phyloP scores from a whole-genome alignment of 1,284 basidiomycete species.

The Nidula niveotomentosa region DNA sequence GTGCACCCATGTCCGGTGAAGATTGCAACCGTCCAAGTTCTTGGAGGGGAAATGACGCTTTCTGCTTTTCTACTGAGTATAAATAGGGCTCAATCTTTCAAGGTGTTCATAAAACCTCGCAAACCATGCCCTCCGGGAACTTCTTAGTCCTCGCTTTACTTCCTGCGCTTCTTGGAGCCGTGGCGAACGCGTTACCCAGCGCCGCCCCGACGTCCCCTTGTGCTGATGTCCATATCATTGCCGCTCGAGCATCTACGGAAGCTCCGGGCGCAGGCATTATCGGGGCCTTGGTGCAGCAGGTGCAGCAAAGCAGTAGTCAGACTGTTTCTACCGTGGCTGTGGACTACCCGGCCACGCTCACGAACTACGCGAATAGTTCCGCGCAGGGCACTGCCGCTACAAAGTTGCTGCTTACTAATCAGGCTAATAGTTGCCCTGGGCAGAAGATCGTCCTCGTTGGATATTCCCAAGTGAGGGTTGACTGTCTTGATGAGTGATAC shows the following conservation, averaged over 20 bases:
- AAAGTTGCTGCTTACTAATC: constrained; percentile 17
- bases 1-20: too few species aligned
- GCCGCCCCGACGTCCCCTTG: constrained; percentile 20
- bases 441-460: constrained; percentile 28
- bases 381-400: constrained; percentile 20
- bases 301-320: constrained; percentile 20
- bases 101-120: background rate
- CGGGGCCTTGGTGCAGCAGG: constrained; percentile 19
- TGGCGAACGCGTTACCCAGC: constrained; percentile 11
- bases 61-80: too few species aligned
- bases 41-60: too few species aligned
- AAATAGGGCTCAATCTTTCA: background rate
- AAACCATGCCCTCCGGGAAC: constrained; percentile 10
- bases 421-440: constrained; percentile 19
- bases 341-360: constrained; percentile 23
- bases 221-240: constrained; percentile 23
- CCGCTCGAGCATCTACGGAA: constrained; percentile 22
- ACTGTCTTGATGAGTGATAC: background rate
- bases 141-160: constrained; percentile 9
- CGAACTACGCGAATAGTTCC: constrained; percentile 20
- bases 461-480: constrained; percentile 20
- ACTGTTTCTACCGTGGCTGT: constrained; percentile 23
- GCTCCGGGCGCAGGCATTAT: constrained; percentile 22
- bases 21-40: too few species aligned
- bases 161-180: constrained; percentile 2